Percentiles rank a stretch among this genome's conserved stretches.
These are phyloP conservation scores for Phylloporus sp. DNA, from an alignment of 1,284 basidiomycete species.

Conservation along the genomic window DNA sequence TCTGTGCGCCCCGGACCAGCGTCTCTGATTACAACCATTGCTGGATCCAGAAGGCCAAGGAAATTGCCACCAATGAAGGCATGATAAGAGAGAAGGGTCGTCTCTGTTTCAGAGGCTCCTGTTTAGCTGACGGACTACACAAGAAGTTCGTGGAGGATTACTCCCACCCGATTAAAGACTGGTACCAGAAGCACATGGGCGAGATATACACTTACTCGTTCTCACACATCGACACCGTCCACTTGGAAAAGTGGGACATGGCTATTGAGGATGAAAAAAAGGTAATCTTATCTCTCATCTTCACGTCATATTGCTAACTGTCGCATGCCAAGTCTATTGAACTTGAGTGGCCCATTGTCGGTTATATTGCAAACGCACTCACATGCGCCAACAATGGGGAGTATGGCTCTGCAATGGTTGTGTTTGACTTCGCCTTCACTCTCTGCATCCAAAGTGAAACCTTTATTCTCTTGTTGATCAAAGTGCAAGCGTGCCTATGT, in stretches of 20 bases:
- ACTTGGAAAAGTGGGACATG: too few relatives aligned
- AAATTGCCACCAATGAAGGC: not conserved
- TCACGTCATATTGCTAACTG: not conserved
- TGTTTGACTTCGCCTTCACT: too few relatives aligned
- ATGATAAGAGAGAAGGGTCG: not conserved
- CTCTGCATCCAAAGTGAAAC: not conserved
- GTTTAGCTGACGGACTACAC: not conserved
- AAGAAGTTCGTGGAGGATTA: not conserved
- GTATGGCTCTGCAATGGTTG: not conserved
- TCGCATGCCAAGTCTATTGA: not conserved
- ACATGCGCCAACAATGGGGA: not conserved
- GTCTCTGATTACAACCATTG: not conserved
- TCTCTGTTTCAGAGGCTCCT: not conserved
- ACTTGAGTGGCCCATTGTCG: not conserved
- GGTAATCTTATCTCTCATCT: not conserved
- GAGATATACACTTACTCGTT: too few relatives aligned
- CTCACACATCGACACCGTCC: too few relatives aligned
- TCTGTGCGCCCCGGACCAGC: not conserved
- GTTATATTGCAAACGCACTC: not conserved
- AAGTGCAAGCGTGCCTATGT: not conserved
- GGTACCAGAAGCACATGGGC: not conserved
- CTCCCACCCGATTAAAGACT: not conserved
- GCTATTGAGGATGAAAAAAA: slow-evolving; percentile 1
- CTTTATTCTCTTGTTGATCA: not conserved
- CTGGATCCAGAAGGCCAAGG: not conserved